Percentiles rank a stretch among this genome's conserved stretches.
Conservation (phyloP, 768 basidiomycete genomes). For the Tricholoma sp. region DNA sequence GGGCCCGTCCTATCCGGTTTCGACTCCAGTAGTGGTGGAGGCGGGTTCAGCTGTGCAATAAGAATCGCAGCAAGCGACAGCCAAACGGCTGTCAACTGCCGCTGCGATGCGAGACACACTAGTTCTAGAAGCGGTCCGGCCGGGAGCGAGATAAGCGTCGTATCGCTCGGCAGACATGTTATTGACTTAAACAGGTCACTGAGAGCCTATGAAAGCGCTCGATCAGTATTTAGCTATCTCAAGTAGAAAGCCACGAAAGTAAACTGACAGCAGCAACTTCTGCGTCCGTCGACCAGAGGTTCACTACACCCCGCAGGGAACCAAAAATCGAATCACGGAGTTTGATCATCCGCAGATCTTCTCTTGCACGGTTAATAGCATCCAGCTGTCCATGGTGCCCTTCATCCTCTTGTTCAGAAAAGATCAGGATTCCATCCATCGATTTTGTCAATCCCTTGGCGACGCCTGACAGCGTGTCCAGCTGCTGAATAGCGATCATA, state of each 20-base stretch:
- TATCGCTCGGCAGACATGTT: slow-evolving; percentile 72
- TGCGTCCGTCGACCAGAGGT: slow-evolving; percentile 77
- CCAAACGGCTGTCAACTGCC: slow-evolving; percentile 80
- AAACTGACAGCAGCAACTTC: slow-evolving; percentile 68
- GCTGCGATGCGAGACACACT: slow-evolving; percentile 66
- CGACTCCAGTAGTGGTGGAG: slow-evolving; percentile 34
- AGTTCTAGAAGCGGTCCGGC: slow-evolving; percentile 78
- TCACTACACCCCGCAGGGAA: slow-evolving; percentile 55
- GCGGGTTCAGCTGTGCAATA: slow-evolving; percentile 78
- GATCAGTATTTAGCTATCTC: background rate
- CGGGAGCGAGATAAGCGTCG: slow-evolving; percentile 75
- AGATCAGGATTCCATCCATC: slow-evolving; percentile 58
- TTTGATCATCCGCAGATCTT: slow-evolving; percentile 56
- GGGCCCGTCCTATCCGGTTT: slow-evolving; percentile 42
- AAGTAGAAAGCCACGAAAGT: background rate
- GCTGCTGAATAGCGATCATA: slow-evolving; percentile 57
- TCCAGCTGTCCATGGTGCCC: slow-evolving; percentile 46
- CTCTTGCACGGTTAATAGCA: slow-evolving; percentile 53
- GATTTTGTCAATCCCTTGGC: slow-evolving; percentile 83
- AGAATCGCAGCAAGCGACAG: slow-evolving; percentile 77
- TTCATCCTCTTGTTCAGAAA: slow-evolving; percentile 53
- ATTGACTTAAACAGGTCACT: slow-evolving; percentile 85
- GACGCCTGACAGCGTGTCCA: slow-evolving; percentile 79
- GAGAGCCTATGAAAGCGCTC: slow-evolving; percentile 44
- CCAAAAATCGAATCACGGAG: slow-evolving; percentile 65